Base-by-base conservation (phyloP, 2,329 filamentous ascomycete species). In the Fulvia fulva region DNA sequence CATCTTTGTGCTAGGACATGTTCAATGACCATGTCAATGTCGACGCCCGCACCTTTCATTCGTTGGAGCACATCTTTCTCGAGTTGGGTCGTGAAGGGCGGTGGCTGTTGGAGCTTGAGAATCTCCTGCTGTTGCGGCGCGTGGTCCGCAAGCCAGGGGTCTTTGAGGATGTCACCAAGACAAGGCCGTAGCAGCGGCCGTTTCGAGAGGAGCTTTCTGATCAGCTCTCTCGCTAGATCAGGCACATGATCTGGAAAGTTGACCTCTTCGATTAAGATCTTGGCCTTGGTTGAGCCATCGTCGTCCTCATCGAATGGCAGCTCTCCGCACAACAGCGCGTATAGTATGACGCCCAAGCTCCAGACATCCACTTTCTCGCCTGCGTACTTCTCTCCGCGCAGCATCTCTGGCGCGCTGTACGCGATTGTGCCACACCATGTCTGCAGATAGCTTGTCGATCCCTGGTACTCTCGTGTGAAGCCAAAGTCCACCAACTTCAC, bases 401-500 rank as follows among this genome's bases (percentile, higher is more conserved):
- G 81, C 94, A 99, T 99, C 75, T 99, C 94, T 1, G 94, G 94
- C 2, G 94, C 94, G 55, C 91, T 96, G 75, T 99, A 99, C 77
- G 93, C 97, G 62, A 99, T 88, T 0, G 94, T 99, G 5, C 94
- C 94, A 73, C 94, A 99, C 75, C 96, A 99, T 1, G 94, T 99
- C 75, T 97, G 93, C 56, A 99, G 78, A 70, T 97, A 93, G 73
- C 92, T 97, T 28, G 90, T 85, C 68, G 95, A 91, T 60, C 93
- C 93, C 75, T 97, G 91, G 74, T 99, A 99, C 76, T 99, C 94
- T 65, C 94, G 83, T 11, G 94, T 99, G 72, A 99, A 99, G 19
- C 94, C 94, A 77, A 99, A 99, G 73, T 99, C 94, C 66, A 95
- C 93, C 60, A 99, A 78, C 77, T 99, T 99, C 66, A 99, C 94